Evolutionary conservation across 306 rosid genomes (phyloP), one percentile per base, ranked within the genome.

Genomic region (Oxytropis ochrocephala): DNA sequence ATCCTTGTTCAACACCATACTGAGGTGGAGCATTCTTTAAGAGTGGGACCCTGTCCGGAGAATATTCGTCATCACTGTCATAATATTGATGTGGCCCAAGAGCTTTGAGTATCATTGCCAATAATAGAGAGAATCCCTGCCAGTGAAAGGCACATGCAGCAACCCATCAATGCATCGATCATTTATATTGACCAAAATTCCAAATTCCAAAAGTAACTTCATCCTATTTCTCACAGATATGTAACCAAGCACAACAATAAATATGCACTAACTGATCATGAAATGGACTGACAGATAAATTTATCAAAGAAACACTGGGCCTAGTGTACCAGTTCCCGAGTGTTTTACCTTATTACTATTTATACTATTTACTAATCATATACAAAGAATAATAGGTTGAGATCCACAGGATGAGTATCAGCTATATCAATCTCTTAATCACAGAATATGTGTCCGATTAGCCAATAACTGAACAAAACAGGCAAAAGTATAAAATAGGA

Each of bases 81-180:
- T n/a, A n/a, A n/a, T n/a, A n/a, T n/a, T n/a, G n/a, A n/a, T n/a
- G n/a, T n/a, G n/a, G n/a, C n/a, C n/a, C n/a, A n/a, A n/a, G n/a
- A n/a, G n/a, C n/a, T n/a, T n/a, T n/a, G n/a, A n/a, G n/a, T n/a
- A n/a, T n/a, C n/a, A n/a, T n/a, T n/a, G n/a, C n/a, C n/a, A n/a
- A n/a, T 67, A 92, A 72, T 27, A 89, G 70, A 38, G 92, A 82
- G 65, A 89, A 69, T 19, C 90, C 90, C 96, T 89, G 86, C 42
- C 1, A 46, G 41, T 16, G 46, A 68, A 68, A 9, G 64, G 64
- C 64, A 65, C 10, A 56, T 39, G 57, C 54, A 73, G 27, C 35
- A 64, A 61, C 59, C 18, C 49, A 70, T 64, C 43, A 70, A 32
- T 66, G 51, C 27, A 32, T 66, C 59, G 32, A 61, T 57, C 51